Evolutionary conservation across 108 stramenopile species (phyloP).

Genomic region (Schizochytrium sp.): DNA sequence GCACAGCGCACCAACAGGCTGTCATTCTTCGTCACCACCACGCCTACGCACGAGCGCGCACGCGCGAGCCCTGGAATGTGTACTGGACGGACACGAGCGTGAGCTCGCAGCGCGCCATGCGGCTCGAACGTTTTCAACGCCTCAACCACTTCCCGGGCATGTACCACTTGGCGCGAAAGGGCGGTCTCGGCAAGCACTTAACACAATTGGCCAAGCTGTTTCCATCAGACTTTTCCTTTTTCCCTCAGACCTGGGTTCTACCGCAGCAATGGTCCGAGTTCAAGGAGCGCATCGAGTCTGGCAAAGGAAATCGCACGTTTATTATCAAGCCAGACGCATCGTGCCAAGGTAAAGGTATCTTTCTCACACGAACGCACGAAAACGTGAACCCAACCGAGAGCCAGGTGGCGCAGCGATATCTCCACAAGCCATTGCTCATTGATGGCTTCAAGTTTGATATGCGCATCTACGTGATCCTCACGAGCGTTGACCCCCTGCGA

Average conservation of each 20-base stretch:
- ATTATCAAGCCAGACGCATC: slow-evolving; percentile 61
- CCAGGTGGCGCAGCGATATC: slow-evolving; percentile 66
- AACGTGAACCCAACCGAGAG: slow-evolving; percentile 47
- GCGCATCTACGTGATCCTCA: slow-evolving; percentile 67
- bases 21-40: not conserved
- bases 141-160: slow-evolving; percentile 80
- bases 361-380: slow-evolving; percentile 48
- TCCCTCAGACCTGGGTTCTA: slow-evolving; percentile 64
- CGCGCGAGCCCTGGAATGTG: not conserved
- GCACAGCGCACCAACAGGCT: too few species aligned
- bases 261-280: slow-evolving; percentile 56
- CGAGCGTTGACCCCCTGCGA: slow-evolving; percentile 59
- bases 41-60: not conserved
- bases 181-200: slow-evolving; percentile 63
- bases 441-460: slow-evolving; percentile 77
- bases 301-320: slow-evolving; percentile 53
- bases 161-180: slow-evolving; percentile 66
- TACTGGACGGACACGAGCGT: slow-evolving; percentile 18
- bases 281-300: slow-evolving; percentile 45
- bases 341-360: slow-evolving; percentile 71
- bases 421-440: slow-evolving; percentile 62
- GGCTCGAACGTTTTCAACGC: not conserved
- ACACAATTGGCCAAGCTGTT: slow-evolving; percentile 60
- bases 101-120: not conserved
- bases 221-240: slow-evolving; percentile 62